Conservation (phyloP, 2,329 filamentous ascomycete species). For the Pseudogymnoascus sp. region DNA sequence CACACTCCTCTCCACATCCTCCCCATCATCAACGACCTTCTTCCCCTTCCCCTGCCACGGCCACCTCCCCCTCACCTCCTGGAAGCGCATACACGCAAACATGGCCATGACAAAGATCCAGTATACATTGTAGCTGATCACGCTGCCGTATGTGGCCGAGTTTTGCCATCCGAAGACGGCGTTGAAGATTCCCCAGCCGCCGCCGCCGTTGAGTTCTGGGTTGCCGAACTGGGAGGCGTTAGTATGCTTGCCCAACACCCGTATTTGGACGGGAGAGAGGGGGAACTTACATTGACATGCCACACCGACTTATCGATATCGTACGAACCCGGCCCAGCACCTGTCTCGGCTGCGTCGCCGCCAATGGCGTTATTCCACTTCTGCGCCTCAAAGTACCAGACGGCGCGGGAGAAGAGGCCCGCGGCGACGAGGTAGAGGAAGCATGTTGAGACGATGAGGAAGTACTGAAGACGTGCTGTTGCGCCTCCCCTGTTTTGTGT, state of each 20-base stretch:
- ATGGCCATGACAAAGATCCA: slow-evolving; percentile 66
- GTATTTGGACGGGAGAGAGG: background rate
- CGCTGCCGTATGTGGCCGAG: slow-evolving; percentile 78
- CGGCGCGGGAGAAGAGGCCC: slow-evolving; percentile 68
- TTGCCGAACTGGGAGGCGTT: slow-evolving; percentile 63
- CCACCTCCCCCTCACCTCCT: slow-evolving; percentile 44
- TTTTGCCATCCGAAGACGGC: slow-evolving; percentile 82
- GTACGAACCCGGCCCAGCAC: slow-evolving; percentile 66
- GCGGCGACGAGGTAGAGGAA: slow-evolving; percentile 79
- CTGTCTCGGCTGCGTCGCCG: slow-evolving; percentile 52
- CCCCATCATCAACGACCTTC: background rate
- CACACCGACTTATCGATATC: slow-evolving; percentile 72
- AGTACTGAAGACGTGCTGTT: slow-evolving; percentile 60
- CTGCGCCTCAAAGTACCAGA: slow-evolving; percentile 69
- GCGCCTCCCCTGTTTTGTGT: slow-evolving; percentile 47
- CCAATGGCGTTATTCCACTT: slow-evolving; percentile 48
- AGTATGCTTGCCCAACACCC: background rate
- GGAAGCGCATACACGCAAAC: slow-evolving; percentile 59
- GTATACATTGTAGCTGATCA: slow-evolving; percentile 82
- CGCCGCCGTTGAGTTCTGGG: slow-evolving; percentile 62
- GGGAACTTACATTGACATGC: slow-evolving; percentile 64
- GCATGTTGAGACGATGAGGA: slow-evolving; percentile 75
- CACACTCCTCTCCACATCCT: background rate
- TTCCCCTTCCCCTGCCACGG: background rate
- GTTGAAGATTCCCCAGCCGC: slow-evolving; percentile 84